Evolutionary conservation across 352 stramenopile species (phyloP), one percentile per base, ranked within the genome.

Genomic region (Phytophthora ramorum): DNA sequence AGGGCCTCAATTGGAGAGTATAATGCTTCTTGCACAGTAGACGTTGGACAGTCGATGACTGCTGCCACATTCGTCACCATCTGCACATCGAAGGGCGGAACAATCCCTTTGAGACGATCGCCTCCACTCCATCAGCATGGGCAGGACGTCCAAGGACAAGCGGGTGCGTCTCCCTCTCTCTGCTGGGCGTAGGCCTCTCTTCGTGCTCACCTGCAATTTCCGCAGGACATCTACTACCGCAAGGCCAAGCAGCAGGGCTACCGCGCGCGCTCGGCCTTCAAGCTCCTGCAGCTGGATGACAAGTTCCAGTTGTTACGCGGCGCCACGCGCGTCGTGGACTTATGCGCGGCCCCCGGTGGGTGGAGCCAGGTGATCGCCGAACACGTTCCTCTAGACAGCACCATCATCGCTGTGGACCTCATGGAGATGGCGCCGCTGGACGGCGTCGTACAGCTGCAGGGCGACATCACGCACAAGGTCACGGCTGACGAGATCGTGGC

Each of bases 261-360:
- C 76, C 85, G 98, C 63, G 98, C 98, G 32, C 89, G 98, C 38
- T 99, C 94, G 34, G 98, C 98, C 4, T 99, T 98, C 83, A 99
- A 99, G 68, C 76, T 99, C 17, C 69, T 99, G 10, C 98, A 99
- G 69, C 79, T 99, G 12, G 97, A 99, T 75, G 97, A 98, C 59
- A 97, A 98, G 49, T 99, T 99, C 75, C 78, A 97, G 45, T 74
- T 99, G 0, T 96, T 99, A 37, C 54, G 85, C 19, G 74, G 80
- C 76, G 92, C 97, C 40, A 89, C 69, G 10, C 88, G 88, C 32
- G 80, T 94, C 20, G 89, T 96, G 32, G 89, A 96, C 63, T 63
- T 96, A 40, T 96, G 89, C 34, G 86, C 89, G 2, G 89, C 89
- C 7, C 88, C 89, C n/a, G 89, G 89, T 7, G 85, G 89, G 4